These are phyloP conservation scores for Wilhelminamyces savonicus DNA, from an alignment of 805 yeast species.

Conservation along the genomic window DNA sequence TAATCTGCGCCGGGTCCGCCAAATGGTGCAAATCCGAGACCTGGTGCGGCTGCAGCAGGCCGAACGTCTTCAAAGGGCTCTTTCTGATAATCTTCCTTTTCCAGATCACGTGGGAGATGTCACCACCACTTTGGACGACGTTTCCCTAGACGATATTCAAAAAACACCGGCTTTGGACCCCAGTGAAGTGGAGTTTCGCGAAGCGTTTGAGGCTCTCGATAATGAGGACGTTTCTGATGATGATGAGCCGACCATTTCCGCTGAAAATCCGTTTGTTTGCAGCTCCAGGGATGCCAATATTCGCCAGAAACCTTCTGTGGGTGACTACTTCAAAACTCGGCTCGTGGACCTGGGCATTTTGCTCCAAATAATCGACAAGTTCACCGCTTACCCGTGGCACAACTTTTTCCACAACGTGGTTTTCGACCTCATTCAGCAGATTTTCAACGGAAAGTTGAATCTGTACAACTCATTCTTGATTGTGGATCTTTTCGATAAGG, in stretches of 20 bases:
- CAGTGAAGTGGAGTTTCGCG: not conserved
- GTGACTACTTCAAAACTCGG: slow-evolving; percentile 81
- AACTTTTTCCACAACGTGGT: slow-evolving; percentile 96
- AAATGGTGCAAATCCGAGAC: slow-evolving; percentile 64
- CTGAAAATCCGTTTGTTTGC: slow-evolving; percentile 39
- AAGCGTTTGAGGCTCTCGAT: slow-evolving; percentile 14
- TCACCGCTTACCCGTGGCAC: slow-evolving; percentile 91
- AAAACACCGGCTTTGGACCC: not conserved
- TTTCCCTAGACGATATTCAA: slow-evolving; percentile 29
- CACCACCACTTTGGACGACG: slow-evolving; percentile 31
- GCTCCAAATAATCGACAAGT: slow-evolving; percentile 61
- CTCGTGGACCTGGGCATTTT: slow-evolving; percentile 70
- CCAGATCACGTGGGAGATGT: slow-evolving; percentile 17
- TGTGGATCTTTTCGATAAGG: slow-evolving; percentile 21
- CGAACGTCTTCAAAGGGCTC: slow-evolving; percentile 40
- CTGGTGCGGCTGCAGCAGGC: slow-evolving; percentile 41
- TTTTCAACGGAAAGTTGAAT: slow-evolving; percentile 86
- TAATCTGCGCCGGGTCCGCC: slow-evolving; percentile 70
- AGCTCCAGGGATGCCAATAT: slow-evolving; percentile 23
- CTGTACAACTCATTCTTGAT: slow-evolving; percentile 63
- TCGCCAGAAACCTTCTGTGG: slow-evolving; percentile 63
- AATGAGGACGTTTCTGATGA: slow-evolving; percentile 35
- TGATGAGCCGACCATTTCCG: slow-evolving; percentile 38
- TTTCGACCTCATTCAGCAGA: slow-evolving; percentile 92
- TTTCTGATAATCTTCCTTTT: slow-evolving; percentile 12